These are phyloP conservation scores for Coemansia umbellata DNA, from an alignment of 192 early-diverging fungal species.

Conservation along the genomic window DNA sequence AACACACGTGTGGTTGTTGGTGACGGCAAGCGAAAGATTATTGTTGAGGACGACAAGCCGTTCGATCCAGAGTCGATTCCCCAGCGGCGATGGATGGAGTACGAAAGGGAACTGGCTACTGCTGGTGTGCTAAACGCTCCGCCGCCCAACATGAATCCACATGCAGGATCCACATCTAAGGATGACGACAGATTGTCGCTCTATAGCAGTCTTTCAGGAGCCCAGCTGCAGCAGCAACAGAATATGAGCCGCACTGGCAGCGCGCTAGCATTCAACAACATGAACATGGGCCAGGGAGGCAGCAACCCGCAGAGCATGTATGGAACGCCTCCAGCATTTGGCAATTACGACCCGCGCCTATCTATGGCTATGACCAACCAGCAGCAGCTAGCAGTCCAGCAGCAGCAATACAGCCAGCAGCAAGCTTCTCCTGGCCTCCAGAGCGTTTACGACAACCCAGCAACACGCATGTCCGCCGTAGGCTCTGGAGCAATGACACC, in stretches of 20 bases:
- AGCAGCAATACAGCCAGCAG: conserved; percentile 24
- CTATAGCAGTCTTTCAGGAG: conserved; percentile 32
- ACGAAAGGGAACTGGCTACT: conserved; percentile 73
- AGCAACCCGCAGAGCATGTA: conserved; percentile 29
- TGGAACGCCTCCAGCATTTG: conserved; percentile 5
- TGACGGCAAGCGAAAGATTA: conserved; percentile 62
- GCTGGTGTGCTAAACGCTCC: conserved; percentile 33
- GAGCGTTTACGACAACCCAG: conserved; percentile 14
- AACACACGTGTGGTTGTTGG: conserved; percentile 85
- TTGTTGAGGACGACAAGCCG: conserved; percentile 66
- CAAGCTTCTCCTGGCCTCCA: background rate
- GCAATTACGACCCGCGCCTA: conserved; percentile 27
- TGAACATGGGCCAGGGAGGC: background rate
- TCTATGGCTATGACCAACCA: conserved; percentile 45
- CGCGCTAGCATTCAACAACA: conserved; percentile 31
- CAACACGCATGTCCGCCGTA: conserved; percentile 3
- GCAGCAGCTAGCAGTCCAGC: conserved; percentile 28
- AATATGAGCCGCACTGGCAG: conserved; percentile 39
- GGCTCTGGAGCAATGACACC: conserved; percentile 4
- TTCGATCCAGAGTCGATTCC: conserved; percentile 89
- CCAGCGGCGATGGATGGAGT: conserved; percentile 82
- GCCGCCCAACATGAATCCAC: conserved; percentile 39
- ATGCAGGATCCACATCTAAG: conserved; percentile 20
- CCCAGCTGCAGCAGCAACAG: conserved; percentile 8
- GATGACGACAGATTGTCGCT: conserved; percentile 30